Conservation (phyloP, 2,329 filamentous ascomycete genomes). For the Colletotrichum liaoningense region DNA sequence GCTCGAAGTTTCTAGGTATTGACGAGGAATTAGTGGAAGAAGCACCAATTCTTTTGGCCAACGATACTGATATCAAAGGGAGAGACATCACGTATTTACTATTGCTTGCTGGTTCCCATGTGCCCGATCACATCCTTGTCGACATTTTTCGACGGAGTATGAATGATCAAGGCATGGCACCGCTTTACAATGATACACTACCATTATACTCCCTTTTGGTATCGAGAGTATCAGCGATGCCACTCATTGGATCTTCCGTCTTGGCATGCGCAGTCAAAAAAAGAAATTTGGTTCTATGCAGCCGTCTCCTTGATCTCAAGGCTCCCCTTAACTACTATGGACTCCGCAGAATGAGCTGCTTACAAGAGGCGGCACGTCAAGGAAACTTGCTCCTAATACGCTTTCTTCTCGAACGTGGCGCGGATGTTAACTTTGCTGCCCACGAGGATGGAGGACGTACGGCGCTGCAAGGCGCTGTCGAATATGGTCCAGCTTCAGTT, state of each 20-base stretch:
- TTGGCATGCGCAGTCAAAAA: background rate
- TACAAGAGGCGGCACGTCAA: background rate
- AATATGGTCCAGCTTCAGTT: rapidly evolving
- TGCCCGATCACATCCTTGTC: background rate
- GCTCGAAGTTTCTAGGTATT: background rate
- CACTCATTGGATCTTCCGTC: background rate
- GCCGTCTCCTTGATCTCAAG: background rate
- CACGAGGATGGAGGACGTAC: background rate
- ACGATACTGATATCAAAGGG: no score
- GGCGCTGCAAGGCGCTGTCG: background rate
- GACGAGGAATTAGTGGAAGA: background rate
- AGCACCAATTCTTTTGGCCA: background rate
- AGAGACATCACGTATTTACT: no score
- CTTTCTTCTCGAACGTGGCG: background rate
- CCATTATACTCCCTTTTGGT: rapidly evolving
- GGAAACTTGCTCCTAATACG: background rate
- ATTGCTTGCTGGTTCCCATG: no score
- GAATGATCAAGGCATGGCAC: no score
- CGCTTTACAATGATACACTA: no score
- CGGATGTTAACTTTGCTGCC: background rate
- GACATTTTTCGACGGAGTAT: no score
- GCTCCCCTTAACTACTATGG: background rate
- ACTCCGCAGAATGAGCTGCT: rapidly evolving
- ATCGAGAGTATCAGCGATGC: rapidly evolving
- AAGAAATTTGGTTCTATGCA: background rate